Conservation (phyloP, 805 yeast genomes). For the Jamesozyma jinghongensis region DNA sequence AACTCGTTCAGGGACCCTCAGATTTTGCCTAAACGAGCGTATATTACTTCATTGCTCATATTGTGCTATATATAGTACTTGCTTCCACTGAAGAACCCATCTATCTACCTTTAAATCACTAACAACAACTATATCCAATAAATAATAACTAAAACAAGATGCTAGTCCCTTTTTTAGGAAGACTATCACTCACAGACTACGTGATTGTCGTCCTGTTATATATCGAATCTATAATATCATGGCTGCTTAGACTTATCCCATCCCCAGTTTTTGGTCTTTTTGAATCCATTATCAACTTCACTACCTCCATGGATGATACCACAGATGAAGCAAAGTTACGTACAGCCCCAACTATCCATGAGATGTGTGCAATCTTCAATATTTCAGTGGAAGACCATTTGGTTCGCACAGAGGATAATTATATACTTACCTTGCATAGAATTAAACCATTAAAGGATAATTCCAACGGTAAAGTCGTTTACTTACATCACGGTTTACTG, state of each 20-base stretch:
- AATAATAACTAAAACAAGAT: background rate
- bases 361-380: slow-evolving; percentile 60
- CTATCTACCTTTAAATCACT: too few relatives aligned
- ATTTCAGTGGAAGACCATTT: slow-evolving; percentile 68
- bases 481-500: slow-evolving; percentile 83
- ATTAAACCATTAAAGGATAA: slow-evolving; percentile 35
- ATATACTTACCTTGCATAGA: slow-evolving; percentile 66
- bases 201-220: slow-evolving; percentile 42
- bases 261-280: slow-evolving; percentile 31
- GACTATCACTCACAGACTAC: slow-evolving; percentile 43
- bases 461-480: slow-evolving; percentile 46
- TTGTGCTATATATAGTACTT: background rate
- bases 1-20: too few relatives aligned
- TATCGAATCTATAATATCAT: slow-evolving; percentile 39
- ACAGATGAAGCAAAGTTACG: slow-evolving; percentile 15
- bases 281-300: slow-evolving; percentile 23
- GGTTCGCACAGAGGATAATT: slow-evolving; percentile 69
- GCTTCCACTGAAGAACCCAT: background rate
- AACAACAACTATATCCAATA: too few relatives aligned
- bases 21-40: too few relatives aligned
- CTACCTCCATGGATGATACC: slow-evolving; percentile 15
- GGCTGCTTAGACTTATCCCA: slow-evolving; percentile 41
- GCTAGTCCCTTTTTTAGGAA: slow-evolving; percentile 8
- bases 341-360: slow-evolving; percentile 44
- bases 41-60: too few relatives aligned